A percentile compares a stretch with the other conserved stretches of the same genome.
Evolutionary conservation across 257 asterid species (phyloP).

Genomic region (Striga asiatica): DNA sequence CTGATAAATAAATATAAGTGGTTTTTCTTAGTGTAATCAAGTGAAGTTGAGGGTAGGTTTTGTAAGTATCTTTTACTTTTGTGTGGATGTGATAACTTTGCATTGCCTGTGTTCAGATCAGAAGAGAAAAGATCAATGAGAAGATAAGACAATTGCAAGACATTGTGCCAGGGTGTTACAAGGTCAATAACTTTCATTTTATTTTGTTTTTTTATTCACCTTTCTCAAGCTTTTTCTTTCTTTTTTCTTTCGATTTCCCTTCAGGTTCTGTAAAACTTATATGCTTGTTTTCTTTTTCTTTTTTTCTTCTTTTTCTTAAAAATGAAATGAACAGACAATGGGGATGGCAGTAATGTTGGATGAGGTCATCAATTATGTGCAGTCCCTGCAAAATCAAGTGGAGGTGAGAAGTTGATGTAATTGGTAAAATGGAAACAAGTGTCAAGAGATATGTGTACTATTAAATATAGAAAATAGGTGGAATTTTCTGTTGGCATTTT

Average conservation of each 20-base stretch:
- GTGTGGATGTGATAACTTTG: background rate
- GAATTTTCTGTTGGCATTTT: no score
- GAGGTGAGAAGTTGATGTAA: conserved; percentile 38
- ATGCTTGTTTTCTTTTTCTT: no score
- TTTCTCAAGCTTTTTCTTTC: background rate
- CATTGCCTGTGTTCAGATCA: conserved; percentile 30
- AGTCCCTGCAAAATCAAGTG: conserved; percentile 79
- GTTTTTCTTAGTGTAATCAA: background rate
- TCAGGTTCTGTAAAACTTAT: background rate
- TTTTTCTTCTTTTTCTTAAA: no score
- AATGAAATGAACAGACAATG: conserved; percentile 54
- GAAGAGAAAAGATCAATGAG: conserved; percentile 82
- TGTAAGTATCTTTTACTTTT: background rate
- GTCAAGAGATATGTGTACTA: no score
- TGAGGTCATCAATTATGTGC: conserved; percentile 76
- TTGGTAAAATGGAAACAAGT: no score
- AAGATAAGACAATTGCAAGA: conserved; percentile 70
- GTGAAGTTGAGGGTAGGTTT: background rate
- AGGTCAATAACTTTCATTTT: conserved; percentile 28
- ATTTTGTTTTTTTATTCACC: background rate
- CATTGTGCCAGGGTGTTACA: conserved; percentile 88
- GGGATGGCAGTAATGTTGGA: conserved; percentile 93
- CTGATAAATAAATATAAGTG: background rate
- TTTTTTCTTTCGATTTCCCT: no score
- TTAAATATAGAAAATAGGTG: no score